Percentiles rank a stretch among this genome's conserved stretches.
phyloP scores from a whole-genome alignment of 176 grass and related monocot genomes.

The Aegilops speltoides region DNA sequence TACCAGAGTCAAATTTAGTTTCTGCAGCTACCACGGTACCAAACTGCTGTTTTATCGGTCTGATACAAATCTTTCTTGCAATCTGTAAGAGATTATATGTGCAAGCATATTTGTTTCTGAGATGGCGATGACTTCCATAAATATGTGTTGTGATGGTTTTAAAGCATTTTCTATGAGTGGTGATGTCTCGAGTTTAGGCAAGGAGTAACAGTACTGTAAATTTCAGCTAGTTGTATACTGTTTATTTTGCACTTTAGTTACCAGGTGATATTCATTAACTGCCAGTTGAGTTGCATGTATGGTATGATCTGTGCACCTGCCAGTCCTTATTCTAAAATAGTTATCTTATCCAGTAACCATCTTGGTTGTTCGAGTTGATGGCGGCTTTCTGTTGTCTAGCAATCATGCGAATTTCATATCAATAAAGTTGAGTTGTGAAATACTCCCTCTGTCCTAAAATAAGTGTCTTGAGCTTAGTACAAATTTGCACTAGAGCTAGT shows the following conservation, averaged over 20 bases:
- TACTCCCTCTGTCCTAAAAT: no score
- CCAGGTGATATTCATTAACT: background rate
- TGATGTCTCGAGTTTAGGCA: constrained; percentile 21
- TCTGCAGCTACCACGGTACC: background rate
- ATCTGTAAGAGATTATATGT: constrained; percentile 10
- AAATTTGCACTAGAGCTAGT: no score
- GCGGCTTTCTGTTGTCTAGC: background rate
- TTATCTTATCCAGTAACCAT: background rate
- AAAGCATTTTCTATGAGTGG: background rate
- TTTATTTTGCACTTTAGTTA: background rate
- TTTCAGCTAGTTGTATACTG: background rate
- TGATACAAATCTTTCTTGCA: constrained; percentile 23
- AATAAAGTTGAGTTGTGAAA: background rate
- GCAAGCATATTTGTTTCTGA: background rate
- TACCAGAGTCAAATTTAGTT: constrained; percentile 6
- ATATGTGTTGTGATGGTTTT: constrained; percentile 13
- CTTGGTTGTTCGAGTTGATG: background rate
- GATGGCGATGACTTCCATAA: constrained; percentile 11
- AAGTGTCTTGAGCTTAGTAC: no score
- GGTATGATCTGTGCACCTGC: background rate
- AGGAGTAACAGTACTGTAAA: constrained; percentile 2
- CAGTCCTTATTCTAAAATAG: background rate
- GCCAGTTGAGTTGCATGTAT: background rate
- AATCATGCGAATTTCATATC: background rate
- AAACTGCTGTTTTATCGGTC: constrained; percentile 6